Percentiles rank a stretch among this genome's conserved stretches.
phyloP scores from a whole-genome alignment of 208 protist genomes.

The Crithidia acanthocephali region DNA sequence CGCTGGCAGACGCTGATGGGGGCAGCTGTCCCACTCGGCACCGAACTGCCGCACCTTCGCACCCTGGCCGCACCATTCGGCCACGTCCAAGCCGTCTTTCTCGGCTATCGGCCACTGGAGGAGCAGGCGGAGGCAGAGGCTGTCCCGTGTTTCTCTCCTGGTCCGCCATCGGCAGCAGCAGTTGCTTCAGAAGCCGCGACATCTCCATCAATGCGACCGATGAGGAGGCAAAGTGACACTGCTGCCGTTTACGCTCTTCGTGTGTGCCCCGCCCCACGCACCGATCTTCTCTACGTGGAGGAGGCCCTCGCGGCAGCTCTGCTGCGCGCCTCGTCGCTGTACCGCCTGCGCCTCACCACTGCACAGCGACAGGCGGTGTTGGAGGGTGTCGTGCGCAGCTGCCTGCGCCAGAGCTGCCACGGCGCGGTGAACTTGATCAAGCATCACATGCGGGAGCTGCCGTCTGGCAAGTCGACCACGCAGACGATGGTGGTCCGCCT shows the following conservation, averaged over 20 bases:
- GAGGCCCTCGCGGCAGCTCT: conserved; percentile 58
- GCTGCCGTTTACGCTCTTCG: background rate
- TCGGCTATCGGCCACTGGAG: conserved; percentile 28
- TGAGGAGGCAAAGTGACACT: background rate
- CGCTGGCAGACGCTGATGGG: conserved; percentile 28
- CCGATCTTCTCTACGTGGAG: conserved; percentile 43
- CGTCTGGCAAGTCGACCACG: background rate
- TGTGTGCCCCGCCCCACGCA: conserved; percentile 4
- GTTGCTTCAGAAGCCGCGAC: background rate
- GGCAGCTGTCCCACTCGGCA: background rate
- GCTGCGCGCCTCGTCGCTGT: conserved; percentile 37
- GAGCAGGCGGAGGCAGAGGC: background rate
- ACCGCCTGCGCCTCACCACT: conserved; percentile 18
- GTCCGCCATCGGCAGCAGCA: background rate
- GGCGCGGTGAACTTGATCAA: background rate
- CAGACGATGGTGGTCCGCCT: conserved; percentile 10
- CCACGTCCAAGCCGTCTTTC: conserved; percentile 48
- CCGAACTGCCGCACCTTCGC: conserved; percentile 12
- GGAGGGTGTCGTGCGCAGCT: conserved; percentile 28
- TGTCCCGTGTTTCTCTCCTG: background rate
- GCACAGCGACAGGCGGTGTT: conserved; percentile 23
- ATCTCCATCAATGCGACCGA: no score
- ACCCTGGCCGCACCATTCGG: conserved; percentile 49
- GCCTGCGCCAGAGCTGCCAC: conserved; percentile 2
- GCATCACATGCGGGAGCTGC: background rate